phyloP scores from a whole-genome alignment of 495 filamentous ascomycete genomes.

The Hapsidospora chrysogenum region DNA sequence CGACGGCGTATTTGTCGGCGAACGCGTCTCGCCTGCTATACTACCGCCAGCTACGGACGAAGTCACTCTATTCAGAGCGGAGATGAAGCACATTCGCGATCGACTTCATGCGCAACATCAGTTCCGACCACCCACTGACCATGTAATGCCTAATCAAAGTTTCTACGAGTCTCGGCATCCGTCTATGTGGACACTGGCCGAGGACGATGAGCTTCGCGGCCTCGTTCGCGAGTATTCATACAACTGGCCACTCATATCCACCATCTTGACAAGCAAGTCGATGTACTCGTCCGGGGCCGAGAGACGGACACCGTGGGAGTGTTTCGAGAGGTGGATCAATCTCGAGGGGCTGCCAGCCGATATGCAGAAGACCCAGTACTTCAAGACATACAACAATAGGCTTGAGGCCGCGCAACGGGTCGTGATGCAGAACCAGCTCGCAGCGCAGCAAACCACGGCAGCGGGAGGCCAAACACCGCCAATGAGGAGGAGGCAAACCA shows the following conservation, averaged over 20 bases:
- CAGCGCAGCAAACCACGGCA: slow-evolving; percentile 34
- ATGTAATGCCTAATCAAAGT: slow-evolving; percentile 67
- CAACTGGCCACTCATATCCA: slow-evolving; percentile 90
- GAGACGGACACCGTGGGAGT: slow-evolving; percentile 93
- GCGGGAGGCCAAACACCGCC: slow-evolving; percentile 40
- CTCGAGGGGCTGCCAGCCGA: slow-evolving; percentile 79
- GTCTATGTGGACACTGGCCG: slow-evolving; percentile 78
- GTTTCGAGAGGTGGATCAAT: slow-evolving; percentile 89
- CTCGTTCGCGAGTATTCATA: slow-evolving; percentile 86
- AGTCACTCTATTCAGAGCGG: slow-evolving; percentile 75
- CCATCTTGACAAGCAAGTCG: slow-evolving; percentile 55
- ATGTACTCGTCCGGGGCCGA: slow-evolving; percentile 68
- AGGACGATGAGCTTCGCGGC: slow-evolving; percentile 75
- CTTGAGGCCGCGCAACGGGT: slow-evolving; percentile 62
- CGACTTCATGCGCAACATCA: slow-evolving; percentile 83
- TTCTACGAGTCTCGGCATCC: slow-evolving; percentile 77
- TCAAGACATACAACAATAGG: slow-evolving; percentile 64
- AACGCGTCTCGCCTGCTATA: slow-evolving; percentile 19
- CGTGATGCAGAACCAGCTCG: slow-evolving; percentile 40
- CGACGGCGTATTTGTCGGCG: slow-evolving; percentile 27
- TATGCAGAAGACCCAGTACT: slow-evolving; percentile 86
- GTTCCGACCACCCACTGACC: slow-evolving; percentile 82
- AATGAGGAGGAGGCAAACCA: slow-evolving; percentile 40
- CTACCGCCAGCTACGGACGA: slow-evolving; percentile 53
- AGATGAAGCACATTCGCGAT: slow-evolving; percentile 79